These are phyloP conservation scores for Turritis glabra DNA, from an alignment of 345 rosid genomes.

Conservation along the genomic window DNA sequence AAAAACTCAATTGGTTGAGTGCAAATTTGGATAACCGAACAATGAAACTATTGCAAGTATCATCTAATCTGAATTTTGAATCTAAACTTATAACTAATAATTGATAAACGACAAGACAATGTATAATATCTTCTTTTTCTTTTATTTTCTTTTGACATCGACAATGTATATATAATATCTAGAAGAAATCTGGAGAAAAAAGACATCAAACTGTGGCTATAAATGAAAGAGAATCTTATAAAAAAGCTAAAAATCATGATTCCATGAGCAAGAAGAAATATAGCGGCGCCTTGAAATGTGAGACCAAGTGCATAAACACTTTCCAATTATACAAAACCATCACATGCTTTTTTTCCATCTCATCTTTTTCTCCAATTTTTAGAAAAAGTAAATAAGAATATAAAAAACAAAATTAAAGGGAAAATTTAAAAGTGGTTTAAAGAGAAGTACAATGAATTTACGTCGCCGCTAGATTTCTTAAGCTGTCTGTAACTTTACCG, in stretches of 20 bases:
- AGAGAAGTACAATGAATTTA: conserved; percentile 24
- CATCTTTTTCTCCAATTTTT: not conserved
- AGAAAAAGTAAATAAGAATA: not conserved
- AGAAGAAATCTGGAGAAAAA: not conserved
- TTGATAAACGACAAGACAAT: not conserved
- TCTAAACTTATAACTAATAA: not conserved
- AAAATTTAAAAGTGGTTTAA: not conserved
- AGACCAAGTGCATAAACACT: conserved; percentile 8
- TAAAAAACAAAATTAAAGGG: not conserved
- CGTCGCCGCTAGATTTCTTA: conserved; percentile 6
- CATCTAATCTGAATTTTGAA: not conserved
- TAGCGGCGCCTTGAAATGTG: conserved; percentile 34
- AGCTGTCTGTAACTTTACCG: conserved; percentile 16
- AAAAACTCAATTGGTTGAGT: not conserved
- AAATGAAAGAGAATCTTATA: conserved; percentile 17
- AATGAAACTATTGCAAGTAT: not conserved
- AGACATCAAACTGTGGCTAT: not conserved
- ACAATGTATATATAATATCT: not conserved
- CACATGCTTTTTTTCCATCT: not conserved
- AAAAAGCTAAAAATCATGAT: not conserved
- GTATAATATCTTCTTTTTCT: not conserved
- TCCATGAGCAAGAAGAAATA: not conserved
- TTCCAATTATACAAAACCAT: conserved; percentile 19
- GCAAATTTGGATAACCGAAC: not conserved
- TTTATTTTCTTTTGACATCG: not conserved